Evolutionary conservation across 73 alveolate genomes (phyloP), one percentile per base, ranked within the genome.

Genomic region (Symbiodinium natans): DNA sequence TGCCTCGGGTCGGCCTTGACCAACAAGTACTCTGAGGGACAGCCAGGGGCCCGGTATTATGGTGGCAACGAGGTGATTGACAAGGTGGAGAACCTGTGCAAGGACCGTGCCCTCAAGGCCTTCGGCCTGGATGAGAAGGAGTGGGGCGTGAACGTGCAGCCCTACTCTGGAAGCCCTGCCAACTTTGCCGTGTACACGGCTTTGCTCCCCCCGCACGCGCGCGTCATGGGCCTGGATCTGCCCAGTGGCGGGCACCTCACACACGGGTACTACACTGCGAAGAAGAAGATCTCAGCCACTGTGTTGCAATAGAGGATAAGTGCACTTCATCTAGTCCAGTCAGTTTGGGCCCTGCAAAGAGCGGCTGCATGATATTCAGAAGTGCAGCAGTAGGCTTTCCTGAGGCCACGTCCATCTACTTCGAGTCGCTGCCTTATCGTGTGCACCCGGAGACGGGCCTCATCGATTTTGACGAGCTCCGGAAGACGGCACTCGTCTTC

Each of bases 141-240:
- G 77, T 99, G 99, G 99, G 99, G 99, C 46, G 99, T 99, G 33
- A 99, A 99, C 99, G 99, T 99, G 54, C 99, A 99, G 99, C 99
- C 99, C 27, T 99, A 99, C 82, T 99, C 99, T 25, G 99, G 99
- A 31, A 97, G 99, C 74, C 99, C 99, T 23, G 99, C 99, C 74
- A 99, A 99, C 88, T 99, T 93, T 82, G 99, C 99, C n/a, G 98
- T 99, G 31, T 99, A 99, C 99, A 99, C 99, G 34, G 99, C 99
- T 25, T 99, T 99, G 56, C 95, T 99, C 40, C 99, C 99, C 3
- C 99, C 99, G 56, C 99, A 99, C 33, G 99, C 99, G 33, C 99
- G 99, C 83, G 99, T 99, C 99, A 85, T 99, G 99, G 99, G 99
- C 59, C 98, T 99, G 46, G 99, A 98, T 95, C 99, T 99, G 48